A percentile compares a stretch with the other conserved stretches of the same genome.
These are phyloP conservation scores for Hypomontagnella submonticulosa DNA, from an alignment of 495 filamentous ascomycete genomes.

Conservation along the genomic window DNA sequence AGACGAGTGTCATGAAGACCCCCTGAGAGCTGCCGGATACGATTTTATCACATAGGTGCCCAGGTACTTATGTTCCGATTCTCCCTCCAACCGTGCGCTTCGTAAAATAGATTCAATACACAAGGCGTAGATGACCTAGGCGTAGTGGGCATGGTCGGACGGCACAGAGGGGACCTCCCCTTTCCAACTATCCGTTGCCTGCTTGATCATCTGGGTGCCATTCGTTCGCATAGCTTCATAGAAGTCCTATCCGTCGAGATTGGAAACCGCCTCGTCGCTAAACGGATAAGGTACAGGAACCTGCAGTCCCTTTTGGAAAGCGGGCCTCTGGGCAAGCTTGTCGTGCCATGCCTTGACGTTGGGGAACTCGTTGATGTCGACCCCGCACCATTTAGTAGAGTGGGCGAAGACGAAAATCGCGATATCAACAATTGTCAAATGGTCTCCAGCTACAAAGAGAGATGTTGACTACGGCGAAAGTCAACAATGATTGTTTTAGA, in stretches of 20 bases:
- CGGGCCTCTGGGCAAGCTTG: slow-evolving; percentile 67
- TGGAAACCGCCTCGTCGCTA: slow-evolving; percentile 29
- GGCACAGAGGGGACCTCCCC: slow-evolving; percentile 22
- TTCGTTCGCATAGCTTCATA: slow-evolving; percentile 16
- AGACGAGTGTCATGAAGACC: too few relatives aligned
- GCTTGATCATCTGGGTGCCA: slow-evolving; percentile 26
- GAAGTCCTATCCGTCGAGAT: slow-evolving; percentile 15
- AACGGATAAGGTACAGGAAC: slow-evolving; percentile 59
- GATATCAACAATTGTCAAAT: slow-evolving; percentile 28
- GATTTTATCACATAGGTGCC: too few relatives aligned
- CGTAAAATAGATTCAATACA: too few relatives aligned
- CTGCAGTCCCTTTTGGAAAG: slow-evolving; percentile 72
- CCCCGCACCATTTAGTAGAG: slow-evolving; percentile 49
- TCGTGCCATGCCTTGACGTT: slow-evolving; percentile 69
- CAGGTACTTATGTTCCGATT: too few relatives aligned
- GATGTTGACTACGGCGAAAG: slow-evolving; percentile 12
- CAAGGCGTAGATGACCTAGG: background rate
- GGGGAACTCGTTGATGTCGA: slow-evolving; percentile 78
- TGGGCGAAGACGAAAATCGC: slow-evolving; percentile 30
- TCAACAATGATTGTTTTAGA: slow-evolving; percentile 2
- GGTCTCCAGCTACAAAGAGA: slow-evolving; percentile 26
- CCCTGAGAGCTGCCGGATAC: too few relatives aligned
- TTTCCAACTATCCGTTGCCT: slow-evolving; percentile 16
- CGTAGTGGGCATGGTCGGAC: slow-evolving; percentile 23
- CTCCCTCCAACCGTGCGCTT: too few relatives aligned